phyloP scores from a whole-genome alignment of 108 stramenopile species.

The Cyclotella baltica region DNA sequence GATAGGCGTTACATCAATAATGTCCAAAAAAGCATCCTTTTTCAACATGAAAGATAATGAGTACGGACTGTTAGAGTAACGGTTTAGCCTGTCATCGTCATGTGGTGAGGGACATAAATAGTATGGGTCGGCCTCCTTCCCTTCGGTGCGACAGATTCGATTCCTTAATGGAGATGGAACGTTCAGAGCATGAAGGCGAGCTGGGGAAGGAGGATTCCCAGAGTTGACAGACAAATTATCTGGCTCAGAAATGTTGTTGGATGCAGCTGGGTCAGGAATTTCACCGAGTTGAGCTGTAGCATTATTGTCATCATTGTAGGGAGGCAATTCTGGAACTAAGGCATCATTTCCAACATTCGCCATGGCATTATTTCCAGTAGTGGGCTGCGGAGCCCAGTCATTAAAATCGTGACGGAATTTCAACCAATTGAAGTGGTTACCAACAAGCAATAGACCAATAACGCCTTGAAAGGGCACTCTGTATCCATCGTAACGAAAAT shows the following conservation, averaged over 20 bases:
- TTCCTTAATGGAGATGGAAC: not conserved
- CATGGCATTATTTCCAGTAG: no score
- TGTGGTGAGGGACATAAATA: not conserved
- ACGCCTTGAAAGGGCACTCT: not conserved
- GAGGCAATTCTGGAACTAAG: no score
- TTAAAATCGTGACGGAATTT: not conserved
- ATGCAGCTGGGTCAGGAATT: not conserved
- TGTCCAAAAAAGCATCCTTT: not conserved
- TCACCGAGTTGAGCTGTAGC: no score
- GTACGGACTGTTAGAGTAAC: not conserved
- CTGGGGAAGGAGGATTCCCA: no score
- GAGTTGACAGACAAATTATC: not conserved
- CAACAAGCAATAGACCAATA: not conserved
- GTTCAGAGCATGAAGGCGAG: not conserved
- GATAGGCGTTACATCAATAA: not conserved
- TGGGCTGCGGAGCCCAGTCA: not conserved
- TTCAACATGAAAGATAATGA: not conserved
- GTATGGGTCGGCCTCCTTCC: not conserved
- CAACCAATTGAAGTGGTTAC: not conserved
- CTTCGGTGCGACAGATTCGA: not conserved
- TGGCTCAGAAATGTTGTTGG: not conserved
- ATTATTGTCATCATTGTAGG: no score
- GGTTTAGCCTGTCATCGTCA: not conserved
- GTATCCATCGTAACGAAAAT: not conserved
- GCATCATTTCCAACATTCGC: no score